Conservation (phyloP, 1,139 yeast species). For the Kurtzmaniella natalensis region DNA sequence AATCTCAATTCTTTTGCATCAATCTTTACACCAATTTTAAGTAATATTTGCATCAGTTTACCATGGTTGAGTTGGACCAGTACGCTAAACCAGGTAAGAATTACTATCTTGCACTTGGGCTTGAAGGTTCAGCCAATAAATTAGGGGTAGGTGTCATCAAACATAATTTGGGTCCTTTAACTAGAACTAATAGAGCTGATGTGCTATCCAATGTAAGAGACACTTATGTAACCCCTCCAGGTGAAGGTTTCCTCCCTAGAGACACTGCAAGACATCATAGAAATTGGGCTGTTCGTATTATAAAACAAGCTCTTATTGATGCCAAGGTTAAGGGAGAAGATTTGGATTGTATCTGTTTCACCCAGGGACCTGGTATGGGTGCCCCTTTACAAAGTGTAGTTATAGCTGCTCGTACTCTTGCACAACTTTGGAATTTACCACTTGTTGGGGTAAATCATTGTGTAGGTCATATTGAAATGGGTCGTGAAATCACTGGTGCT, state of each 20-base stretch:
- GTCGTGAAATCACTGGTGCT: conserved; percentile 95
- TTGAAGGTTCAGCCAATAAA: conserved; percentile 96
- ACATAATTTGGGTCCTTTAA: conserved; percentile 56
- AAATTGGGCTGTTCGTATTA: conserved; percentile 87
- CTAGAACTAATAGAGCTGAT: conserved; percentile 56
- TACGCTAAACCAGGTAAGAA: conserved; percentile 39
- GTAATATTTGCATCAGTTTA: conserved; percentile 1
- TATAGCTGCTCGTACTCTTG: conserved; percentile 82
- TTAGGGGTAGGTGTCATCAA: conserved; percentile 88
- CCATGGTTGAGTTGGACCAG: conserved; percentile 35
- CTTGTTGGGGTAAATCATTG: conserved; percentile 95
- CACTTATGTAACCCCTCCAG: conserved; percentile 94
- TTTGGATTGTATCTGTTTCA: conserved; percentile 87
- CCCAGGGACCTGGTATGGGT: conserved; percentile 99
- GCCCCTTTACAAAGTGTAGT: conserved; percentile 95
- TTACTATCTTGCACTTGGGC: conserved; percentile 72
- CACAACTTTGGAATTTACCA: conserved; percentile 79
- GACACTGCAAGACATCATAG: conserved; percentile 97
- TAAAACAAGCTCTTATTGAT: conserved; percentile 61
- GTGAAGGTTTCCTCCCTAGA: conserved; percentile 94
- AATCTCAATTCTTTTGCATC: not conserved
- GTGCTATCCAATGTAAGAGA: conserved; percentile 87
- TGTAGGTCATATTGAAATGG: conserved; percentile 98
- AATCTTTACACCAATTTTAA: not conserved
- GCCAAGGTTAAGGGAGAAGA: conserved; percentile 56